A percentile compares a stretch with the other conserved stretches of the same genome.
Conservation (phyloP, 768 basidiomycete species). For the Tricholoma saponaceum region DNA sequence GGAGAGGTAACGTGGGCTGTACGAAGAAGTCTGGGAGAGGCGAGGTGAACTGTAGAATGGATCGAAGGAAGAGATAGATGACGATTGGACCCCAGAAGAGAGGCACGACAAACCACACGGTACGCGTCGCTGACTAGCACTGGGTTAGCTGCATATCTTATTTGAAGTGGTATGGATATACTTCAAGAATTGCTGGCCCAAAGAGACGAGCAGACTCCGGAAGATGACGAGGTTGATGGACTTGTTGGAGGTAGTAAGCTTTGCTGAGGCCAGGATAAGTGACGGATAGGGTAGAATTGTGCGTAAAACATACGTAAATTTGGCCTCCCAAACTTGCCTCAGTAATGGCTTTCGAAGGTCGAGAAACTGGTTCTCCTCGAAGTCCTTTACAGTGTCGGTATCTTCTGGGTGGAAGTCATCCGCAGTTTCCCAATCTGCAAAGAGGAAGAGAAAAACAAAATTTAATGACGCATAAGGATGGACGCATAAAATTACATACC, state of each 20-base stretch:
- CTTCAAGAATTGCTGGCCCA: constrained; percentile 78
- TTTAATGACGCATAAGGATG: neutral
- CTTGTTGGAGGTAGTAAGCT: constrained; percentile 92
- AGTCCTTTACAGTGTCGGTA: constrained; percentile 80
- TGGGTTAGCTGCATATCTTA: neutral
- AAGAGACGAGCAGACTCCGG: constrained; percentile 84
- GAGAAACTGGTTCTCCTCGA: constrained; percentile 84
- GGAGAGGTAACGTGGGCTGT: constrained; percentile 53
- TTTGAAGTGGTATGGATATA: constrained; percentile 18
- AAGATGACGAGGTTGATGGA: constrained; percentile 93
- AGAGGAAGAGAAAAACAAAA: neutral
- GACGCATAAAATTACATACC: constrained; percentile 41
- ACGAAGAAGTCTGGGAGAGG: constrained; percentile 61
- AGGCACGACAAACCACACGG: constrained; percentile 93
- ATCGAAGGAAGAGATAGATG: constrained; percentile 73
- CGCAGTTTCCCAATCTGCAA: constrained; percentile 79
- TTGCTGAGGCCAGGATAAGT: constrained; percentile 49
- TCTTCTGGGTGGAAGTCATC: constrained; percentile 92
- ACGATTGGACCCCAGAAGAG: constrained; percentile 89
- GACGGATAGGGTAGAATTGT: constrained; percentile 1
- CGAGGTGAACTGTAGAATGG: constrained; percentile 75
- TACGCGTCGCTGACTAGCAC: constrained; percentile 70
- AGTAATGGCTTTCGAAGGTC: constrained; percentile 85
- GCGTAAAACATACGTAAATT: constrained; percentile 59
- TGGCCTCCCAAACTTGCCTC: constrained; percentile 81